Evolutionary conservation across 192 early-diverging fungal species (phyloP).

Genomic region (Rhizophlyctis rosea): DNA sequence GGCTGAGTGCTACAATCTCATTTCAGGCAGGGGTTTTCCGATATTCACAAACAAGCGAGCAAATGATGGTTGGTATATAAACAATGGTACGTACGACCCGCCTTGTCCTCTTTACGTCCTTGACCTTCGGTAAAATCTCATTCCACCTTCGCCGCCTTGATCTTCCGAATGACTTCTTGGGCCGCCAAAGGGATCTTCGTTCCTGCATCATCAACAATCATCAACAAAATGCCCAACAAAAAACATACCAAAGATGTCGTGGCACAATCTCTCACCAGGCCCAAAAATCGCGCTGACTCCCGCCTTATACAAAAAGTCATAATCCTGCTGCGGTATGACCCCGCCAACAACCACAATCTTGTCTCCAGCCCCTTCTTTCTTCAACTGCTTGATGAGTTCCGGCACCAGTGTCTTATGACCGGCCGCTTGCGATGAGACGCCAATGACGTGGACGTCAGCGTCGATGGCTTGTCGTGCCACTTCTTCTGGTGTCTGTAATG

Average conservation of each 20-base stretch:
- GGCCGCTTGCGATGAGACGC: conserved; percentile 83
- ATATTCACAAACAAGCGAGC: too few relatives aligned
- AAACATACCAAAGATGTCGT: not conserved
- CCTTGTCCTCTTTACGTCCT: too few relatives aligned
- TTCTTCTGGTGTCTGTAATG: conserved; percentile 81
- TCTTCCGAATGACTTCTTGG: conserved; percentile 72
- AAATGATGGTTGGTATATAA: too few relatives aligned
- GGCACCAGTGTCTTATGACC: conserved; percentile 88
- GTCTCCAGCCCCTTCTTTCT: conserved; percentile 69
- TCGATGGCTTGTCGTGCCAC: conserved; percentile 86
- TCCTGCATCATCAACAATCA: conserved; percentile 20
- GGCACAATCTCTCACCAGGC: conserved; percentile 48
- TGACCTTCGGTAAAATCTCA: too few relatives aligned
- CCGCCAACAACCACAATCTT: conserved; percentile 79
- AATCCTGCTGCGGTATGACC: conserved; percentile 86
- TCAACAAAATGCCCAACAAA: not conserved
- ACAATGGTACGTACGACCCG: too few relatives aligned
- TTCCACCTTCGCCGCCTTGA: conserved; percentile 31
- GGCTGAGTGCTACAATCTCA: too few relatives aligned
- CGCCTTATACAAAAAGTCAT: conserved; percentile 74
- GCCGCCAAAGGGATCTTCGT: conserved; percentile 82
- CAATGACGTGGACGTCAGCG: conserved; percentile 86
- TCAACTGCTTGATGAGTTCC: conserved; percentile 70
- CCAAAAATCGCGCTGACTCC: conserved; percentile 84
- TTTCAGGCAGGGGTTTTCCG: too few relatives aligned